phyloP scores from a whole-genome alignment of 768 basidiomycete genomes.

The Serendipita sp. region DNA sequence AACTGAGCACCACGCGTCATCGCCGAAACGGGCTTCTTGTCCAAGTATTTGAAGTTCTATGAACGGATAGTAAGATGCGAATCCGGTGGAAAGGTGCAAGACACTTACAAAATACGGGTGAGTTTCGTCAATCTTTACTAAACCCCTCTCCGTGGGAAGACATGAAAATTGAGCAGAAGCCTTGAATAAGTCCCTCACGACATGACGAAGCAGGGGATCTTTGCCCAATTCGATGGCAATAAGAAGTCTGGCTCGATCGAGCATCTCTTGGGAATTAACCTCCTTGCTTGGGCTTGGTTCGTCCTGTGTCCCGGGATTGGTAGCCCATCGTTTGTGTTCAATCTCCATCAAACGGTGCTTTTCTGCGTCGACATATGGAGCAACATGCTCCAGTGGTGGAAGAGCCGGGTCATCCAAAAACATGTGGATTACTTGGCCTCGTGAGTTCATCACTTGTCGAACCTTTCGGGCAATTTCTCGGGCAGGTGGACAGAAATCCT shows the following conservation, averaged over 20 bases:
- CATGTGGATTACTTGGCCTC: slow-evolving; percentile 18
- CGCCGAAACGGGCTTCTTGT: slow-evolving; percentile 52
- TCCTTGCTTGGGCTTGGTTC: slow-evolving; percentile 30
- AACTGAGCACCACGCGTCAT: slow-evolving; percentile 67
- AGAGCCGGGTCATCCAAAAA: slow-evolving; percentile 71
- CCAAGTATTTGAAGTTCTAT: slow-evolving; percentile 90
- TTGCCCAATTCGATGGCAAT: slow-evolving; percentile 81
- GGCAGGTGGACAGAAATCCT: background rate
- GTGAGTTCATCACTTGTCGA: background rate
- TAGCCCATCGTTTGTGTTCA: slow-evolving; percentile 2
- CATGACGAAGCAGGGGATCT: slow-evolving; percentile 72
- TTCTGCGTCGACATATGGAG: slow-evolving; percentile 61
- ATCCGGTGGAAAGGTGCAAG: background rate
- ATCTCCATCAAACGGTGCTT: slow-evolving; percentile 1
- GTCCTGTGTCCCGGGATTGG: background rate
- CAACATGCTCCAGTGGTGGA: slow-evolving; percentile 64
- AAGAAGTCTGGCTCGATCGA: slow-evolving; percentile 63
- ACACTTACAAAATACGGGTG: slow-evolving; percentile 28
- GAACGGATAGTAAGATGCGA: background rate
- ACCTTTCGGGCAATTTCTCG: slow-evolving; percentile 7
- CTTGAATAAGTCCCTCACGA: slow-evolving; percentile 60
- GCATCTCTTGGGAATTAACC: slow-evolving; percentile 45
- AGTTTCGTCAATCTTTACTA: slow-evolving; percentile 27
- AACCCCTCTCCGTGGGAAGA: slow-evolving; percentile 74
- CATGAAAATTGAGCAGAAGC: slow-evolving; percentile 61